Evolutionary conservation across 2,329 filamentous ascomycete genomes (phyloP).

Genomic region (Verticillium isaacii): DNA sequence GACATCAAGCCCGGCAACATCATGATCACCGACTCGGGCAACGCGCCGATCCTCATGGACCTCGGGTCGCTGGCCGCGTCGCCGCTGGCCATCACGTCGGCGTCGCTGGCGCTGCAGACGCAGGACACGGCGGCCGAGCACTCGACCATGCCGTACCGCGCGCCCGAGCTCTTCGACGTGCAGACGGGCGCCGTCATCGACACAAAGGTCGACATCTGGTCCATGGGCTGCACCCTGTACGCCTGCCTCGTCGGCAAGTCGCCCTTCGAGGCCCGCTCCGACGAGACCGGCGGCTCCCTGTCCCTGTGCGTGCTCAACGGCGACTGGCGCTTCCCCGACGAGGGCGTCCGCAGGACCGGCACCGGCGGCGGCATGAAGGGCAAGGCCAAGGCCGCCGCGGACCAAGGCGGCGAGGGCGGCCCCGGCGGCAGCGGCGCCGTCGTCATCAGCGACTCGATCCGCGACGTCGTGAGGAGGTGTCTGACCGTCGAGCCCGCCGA

Average conservation of each 20-base stretch:
- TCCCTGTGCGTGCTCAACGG: slow-evolving; percentile 90
- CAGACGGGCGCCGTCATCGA: slow-evolving; percentile 89
- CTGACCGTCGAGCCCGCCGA: slow-evolving; percentile 82
- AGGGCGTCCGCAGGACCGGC: slow-evolving; percentile 52
- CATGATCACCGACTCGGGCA: slow-evolving; percentile 93
- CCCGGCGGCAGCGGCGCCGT: slow-evolving; percentile 19
- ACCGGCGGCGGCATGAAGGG: slow-evolving; percentile 24
- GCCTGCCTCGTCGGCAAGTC: slow-evolving; percentile 95
- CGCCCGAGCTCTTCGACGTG: slow-evolving; percentile 95
- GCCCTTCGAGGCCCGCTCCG: slow-evolving; percentile 90
- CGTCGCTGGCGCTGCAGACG: slow-evolving; percentile 83
- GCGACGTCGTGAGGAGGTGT: slow-evolving; percentile 83
- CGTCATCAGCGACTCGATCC: slow-evolving; percentile 73
- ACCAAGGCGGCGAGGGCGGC: slow-evolving; percentile 14
- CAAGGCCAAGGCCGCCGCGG: slow-evolving; percentile 16
- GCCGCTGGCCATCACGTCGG: slow-evolving; percentile 83
- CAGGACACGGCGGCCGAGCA: slow-evolving; percentile 95
- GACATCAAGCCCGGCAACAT: slow-evolving; percentile 98
- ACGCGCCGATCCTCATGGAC: slow-evolving; percentile 92
- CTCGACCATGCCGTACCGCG: slow-evolving; percentile 97
- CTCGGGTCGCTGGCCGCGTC: slow-evolving; percentile 85
- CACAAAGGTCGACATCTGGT: slow-evolving; percentile 98
- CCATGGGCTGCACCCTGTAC: slow-evolving; percentile 93
- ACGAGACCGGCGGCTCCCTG: slow-evolving; percentile 91
- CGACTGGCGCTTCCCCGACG: slow-evolving; percentile 95